Conservation (phyloP, 768 basidiomycete genomes). For the Leucosporidium creatinivorum region DNA sequence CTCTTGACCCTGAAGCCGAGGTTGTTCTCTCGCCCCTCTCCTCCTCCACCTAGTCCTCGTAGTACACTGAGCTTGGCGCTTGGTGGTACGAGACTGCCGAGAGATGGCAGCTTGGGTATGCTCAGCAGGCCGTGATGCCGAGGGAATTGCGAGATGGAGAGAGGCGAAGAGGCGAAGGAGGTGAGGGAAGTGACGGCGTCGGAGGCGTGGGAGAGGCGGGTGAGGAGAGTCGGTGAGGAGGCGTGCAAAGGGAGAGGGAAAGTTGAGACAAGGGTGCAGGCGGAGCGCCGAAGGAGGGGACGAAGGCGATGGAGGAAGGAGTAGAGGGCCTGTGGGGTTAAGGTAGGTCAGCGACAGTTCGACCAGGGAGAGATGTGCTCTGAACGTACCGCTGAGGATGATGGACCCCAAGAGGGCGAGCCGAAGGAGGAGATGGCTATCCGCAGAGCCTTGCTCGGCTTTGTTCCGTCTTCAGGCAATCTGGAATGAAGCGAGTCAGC, state of each 20-base stretch:
- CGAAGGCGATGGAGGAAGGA: slow-evolving; percentile 66
- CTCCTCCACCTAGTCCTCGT: slow-evolving; percentile 59
- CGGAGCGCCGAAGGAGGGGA: slow-evolving; percentile 24
- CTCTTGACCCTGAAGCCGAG: slow-evolving; percentile 88
- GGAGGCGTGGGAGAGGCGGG: slow-evolving; percentile 27
- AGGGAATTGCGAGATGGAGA: slow-evolving; percentile 64
- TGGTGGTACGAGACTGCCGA: slow-evolving; percentile 63
- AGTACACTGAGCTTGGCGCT: slow-evolving; percentile 77
- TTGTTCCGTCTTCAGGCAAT: background rate
- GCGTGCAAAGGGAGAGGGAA: slow-evolving; percentile 41
- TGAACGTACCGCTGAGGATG: slow-evolving; percentile 32
- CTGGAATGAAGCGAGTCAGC: background rate
- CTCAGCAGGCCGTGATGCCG: slow-evolving; percentile 78
- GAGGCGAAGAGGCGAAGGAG: slow-evolving; percentile 52
- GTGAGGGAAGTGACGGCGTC: slow-evolving; percentile 31
- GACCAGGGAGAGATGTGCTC: no score
- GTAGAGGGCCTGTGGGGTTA: slow-evolving; percentile 47
- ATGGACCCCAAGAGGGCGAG: slow-evolving; percentile 39
- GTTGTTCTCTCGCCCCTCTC: slow-evolving; percentile 82
- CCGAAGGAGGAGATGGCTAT: slow-evolving; percentile 43
- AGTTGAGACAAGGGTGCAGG: slow-evolving; percentile 21
- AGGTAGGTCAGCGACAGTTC: background rate
- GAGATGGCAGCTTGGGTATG: slow-evolving; percentile 66
- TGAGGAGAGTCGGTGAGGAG: slow-evolving; percentile 6
- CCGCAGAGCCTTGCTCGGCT: slow-evolving; percentile 33